These are phyloP conservation scores for Cladophialophora carrionii DNA, from an alignment of 2,329 filamentous ascomycete species.

Conservation along the genomic window DNA sequence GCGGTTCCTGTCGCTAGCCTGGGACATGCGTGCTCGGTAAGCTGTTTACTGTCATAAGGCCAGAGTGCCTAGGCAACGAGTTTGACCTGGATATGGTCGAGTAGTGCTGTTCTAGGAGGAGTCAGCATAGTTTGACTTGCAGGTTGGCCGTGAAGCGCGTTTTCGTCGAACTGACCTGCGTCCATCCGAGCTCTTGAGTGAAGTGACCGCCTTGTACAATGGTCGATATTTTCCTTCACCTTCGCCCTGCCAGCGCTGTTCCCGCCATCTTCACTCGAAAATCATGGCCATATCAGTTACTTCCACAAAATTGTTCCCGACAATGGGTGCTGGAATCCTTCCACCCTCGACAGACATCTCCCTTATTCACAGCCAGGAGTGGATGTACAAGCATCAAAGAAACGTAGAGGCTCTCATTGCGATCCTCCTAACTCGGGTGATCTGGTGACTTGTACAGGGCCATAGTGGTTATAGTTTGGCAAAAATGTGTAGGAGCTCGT, in stretches of 20 bases:
- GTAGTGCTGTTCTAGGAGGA: neutral
- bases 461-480: slow-evolving; percentile 11
- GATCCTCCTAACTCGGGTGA: slow-evolving; percentile 11
- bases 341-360: slow-evolving; percentile 9
- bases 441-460: slow-evolving; percentile 10
- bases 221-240: neutral
- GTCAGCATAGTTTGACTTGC: neutral
- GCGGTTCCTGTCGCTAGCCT: neutral
- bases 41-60: neutral
- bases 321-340: slow-evolving; percentile 6
- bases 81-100: neutral
- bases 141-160: neutral
- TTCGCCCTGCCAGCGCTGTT: neutral
- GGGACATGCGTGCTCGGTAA: neutral
- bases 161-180: neutral
- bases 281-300: neutral
- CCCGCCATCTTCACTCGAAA: neutral
- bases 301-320: neutral
- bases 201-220: neutral
- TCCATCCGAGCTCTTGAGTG: no score
- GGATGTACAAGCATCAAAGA: slow-evolving; percentile 7
- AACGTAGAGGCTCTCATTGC: slow-evolving; percentile 11
- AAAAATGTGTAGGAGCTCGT: slow-evolving; percentile 14
- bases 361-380: slow-evolving; percentile 14
- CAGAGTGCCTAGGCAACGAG: neutral